Evolutionary conservation across 2,329 filamentous ascomycete species (phyloP).

Genomic region (Fusarium xylarioides): DNA sequence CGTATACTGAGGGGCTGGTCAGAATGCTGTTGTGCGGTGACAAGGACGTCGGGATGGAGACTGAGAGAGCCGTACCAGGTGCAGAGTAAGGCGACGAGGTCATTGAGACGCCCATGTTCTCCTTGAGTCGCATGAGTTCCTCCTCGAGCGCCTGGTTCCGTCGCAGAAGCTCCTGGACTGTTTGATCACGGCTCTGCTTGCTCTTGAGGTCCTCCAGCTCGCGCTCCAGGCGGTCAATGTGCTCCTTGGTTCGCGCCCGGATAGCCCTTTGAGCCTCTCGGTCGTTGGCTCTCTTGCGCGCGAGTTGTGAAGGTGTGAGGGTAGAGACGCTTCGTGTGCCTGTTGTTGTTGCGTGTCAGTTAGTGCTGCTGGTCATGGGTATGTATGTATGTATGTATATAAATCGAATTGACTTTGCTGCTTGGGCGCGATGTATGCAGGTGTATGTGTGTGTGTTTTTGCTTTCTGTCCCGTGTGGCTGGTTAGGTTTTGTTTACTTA

Average conservation of each 20-base stretch:
- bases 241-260: constrained; percentile 83
- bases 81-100: constrained; percentile 53
- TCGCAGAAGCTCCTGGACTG: constrained; percentile 61
- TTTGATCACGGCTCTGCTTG: constrained; percentile 58
- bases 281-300: constrained; percentile 91
- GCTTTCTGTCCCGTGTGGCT: neutral
- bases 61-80: constrained; percentile 47
- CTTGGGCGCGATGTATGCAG: neutral
- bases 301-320: constrained; percentile 86
- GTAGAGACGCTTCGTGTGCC: constrained; percentile 83
- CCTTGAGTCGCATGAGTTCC: constrained; percentile 58
- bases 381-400: neutral
- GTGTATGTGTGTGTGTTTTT: neutral
- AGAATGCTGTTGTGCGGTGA: constrained; percentile 15
- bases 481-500: constrained; percentile 40
- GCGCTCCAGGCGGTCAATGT: constrained; percentile 81
- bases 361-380: constrained; percentile 4
- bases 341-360: constrained; percentile 37
- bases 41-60: neutral
- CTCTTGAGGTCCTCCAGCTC: constrained; percentile 76
- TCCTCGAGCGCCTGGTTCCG: constrained; percentile 64
- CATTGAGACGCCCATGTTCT: constrained; percentile 55
- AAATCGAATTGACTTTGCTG: neutral
- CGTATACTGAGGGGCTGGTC: constrained; percentile 48
- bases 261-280: constrained; percentile 90